Evolutionary conservation across 2,329 filamentous ascomycete genomes (phyloP).

Genomic region (Talaromyces islandicus): DNA sequence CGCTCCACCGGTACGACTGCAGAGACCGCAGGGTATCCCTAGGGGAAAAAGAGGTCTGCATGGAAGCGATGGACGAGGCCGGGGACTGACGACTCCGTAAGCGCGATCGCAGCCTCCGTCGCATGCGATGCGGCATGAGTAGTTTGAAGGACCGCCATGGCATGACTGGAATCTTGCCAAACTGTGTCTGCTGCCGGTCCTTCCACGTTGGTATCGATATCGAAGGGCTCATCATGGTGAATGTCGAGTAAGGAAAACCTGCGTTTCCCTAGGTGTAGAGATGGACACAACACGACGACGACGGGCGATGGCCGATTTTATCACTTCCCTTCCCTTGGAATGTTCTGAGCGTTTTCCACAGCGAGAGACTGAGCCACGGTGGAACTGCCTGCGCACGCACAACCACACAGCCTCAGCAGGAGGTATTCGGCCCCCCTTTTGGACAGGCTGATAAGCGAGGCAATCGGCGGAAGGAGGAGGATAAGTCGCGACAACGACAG

Average conservation of each 20-base stretch:
- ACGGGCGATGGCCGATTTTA: not conserved
- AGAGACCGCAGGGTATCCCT: conserved; percentile 70
- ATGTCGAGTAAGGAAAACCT: not conserved
- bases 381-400: not conserved
- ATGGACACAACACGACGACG: not conserved
- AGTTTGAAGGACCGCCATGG: conserved; percentile 47
- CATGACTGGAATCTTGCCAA: conserved; percentile 38
- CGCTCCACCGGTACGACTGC: conserved; percentile 70
- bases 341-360: not conserved
- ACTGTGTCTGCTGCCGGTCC: conserved; percentile 38
- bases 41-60: conserved; percentile 79
- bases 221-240: conserved; percentile 11
- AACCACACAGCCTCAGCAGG: not conserved
- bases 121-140: conserved; percentile 57
- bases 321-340: not conserved
- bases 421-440: not conserved
- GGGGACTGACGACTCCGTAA: conserved; percentile 61
- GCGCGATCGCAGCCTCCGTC: conserved; percentile 62
- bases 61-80: conserved; percentile 64
- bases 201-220: conserved; percentile 36
- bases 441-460: not conserved
- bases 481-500: not conserved
- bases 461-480: not conserved
- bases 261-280: not conserved
- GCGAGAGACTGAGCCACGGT: not conserved